phyloP scores from a whole-genome alignment of 1,139 yeast genomes.

The Pichia sp. region DNA sequence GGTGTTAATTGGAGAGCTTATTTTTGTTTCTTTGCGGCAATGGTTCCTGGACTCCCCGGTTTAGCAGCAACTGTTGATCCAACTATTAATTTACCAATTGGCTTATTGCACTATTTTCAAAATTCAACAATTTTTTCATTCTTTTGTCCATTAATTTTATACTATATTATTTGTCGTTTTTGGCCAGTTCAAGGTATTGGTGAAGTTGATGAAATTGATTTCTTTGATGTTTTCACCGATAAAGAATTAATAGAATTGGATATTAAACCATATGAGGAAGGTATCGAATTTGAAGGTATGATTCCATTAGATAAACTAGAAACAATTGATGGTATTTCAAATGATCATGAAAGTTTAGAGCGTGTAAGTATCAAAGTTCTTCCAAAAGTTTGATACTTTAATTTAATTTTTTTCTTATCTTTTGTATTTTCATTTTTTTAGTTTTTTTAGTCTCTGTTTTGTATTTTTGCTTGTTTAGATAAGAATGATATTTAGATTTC shows the following conservation, averaged over 20 bases:
- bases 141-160: conserved; percentile 11
- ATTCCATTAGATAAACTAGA: neutral
- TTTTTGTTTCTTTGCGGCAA: conserved; percentile 35
- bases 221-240: conserved; percentile 19
- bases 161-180: conserved; percentile 9
- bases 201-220: conserved; percentile 17
- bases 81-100: conserved; percentile 8
- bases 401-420: neutral
- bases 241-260: conserved; percentile 17
- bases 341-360: neutral
- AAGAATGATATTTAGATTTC: neutral
- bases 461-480: neutral
- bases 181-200: conserved; percentile 13
- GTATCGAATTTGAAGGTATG: conserved; percentile 5
- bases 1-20: conserved; percentile 84
- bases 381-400: neutral
- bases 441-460: neutral
- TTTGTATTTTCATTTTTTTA: neutral
- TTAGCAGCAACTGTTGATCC: conserved; percentile 22
- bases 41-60: conserved; percentile 30
- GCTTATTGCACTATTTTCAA: conserved; percentile 16
- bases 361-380: neutral
- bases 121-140: conserved; percentile 14
- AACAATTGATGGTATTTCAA: neutral
- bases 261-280: conserved; percentile 14